These are phyloP conservation scores for Xylogone sp. DNA, from an alignment of 2,329 filamentous ascomycete genomes.

Conservation along the genomic window DNA sequence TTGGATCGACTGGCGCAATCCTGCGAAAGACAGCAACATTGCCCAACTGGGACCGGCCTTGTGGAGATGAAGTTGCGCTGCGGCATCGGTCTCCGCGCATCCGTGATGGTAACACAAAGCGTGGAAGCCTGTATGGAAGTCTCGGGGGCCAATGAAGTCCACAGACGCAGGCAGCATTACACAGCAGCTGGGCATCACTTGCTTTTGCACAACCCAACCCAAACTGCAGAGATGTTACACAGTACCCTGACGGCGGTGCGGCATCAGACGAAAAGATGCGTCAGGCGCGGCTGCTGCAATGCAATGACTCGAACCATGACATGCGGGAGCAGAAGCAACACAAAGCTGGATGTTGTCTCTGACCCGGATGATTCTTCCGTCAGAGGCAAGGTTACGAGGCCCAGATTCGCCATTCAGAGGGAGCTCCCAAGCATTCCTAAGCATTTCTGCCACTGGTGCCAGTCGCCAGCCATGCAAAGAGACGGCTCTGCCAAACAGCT, in stretches of 20 bases:
- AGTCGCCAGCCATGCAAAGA: too few relatives aligned
- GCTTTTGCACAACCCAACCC: too few relatives aligned
- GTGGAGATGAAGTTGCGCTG: background rate
- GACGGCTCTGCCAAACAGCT: background rate
- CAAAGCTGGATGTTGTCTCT: background rate
- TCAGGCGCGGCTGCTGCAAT: too few relatives aligned
- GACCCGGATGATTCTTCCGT: background rate
- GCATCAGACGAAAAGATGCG: too few relatives aligned
- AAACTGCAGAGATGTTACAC: too few relatives aligned
- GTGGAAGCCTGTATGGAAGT: background rate
- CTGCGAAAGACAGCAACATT: background rate
- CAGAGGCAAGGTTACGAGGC: background rate
- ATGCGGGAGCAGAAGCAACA: background rate
- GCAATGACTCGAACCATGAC: too few relatives aligned
- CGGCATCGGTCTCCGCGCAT: background rate
- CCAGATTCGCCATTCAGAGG: too few relatives aligned
- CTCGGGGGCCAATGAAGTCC: background rate
- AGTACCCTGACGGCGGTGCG: too few relatives aligned
- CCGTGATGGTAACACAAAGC: background rate
- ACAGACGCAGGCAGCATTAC: background rate
- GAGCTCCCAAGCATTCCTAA: too few relatives aligned
- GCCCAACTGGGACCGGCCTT: background rate
- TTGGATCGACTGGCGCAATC: too few relatives aligned
- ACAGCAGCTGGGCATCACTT: background rate
- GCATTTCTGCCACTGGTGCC: too few relatives aligned